Evolutionary conservation across 768 basidiomycete genomes (phyloP), one percentile per base, ranked within the genome.

Genomic region (Bullera alba): DNA sequence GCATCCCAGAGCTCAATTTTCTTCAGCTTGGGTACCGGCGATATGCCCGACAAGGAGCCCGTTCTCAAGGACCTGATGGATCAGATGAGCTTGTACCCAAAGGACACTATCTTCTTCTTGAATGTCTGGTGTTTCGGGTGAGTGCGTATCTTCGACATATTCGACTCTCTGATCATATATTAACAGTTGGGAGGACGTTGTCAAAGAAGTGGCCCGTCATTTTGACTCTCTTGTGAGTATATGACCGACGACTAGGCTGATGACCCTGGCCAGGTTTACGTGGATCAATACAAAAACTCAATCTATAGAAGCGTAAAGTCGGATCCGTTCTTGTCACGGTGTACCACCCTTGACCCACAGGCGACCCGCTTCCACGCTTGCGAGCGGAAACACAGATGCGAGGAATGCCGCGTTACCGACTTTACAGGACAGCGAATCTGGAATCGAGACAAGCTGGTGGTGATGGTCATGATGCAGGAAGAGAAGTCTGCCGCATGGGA

Each of bases 111-210:
- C 48, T 95, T 97, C 74, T 96, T 86, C 74, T 77, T 99, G 50
- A 93, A 95, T 64, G 68, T 80, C 0, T 99, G 93, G 93, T 93
- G 92, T 0, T 92, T 86, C 84, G 93, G 93, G 65, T 70, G 32
- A 60, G 63, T 49, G 36, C 17, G 7, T 21, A n/a, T 26, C n/a
- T 45, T 32, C 14, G 5, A 1, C 25, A 3, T 14, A 17, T 42
- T 34, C n/a, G 2, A 22, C 7, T 25, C 23, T 16, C n/a, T 29
- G 16, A 17, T 32, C 1, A 6, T 16, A n/a, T 41, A 42, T 53
- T 4, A 37, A 16, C 29, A 71, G 69, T 0, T 96, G 95, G 67
- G 93, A 99, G 71, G 87, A 91, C 49, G 75, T 92, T 14, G 75
- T 95, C 25, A 87, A 88, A 61, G 86, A 78, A 0, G 74, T 96